These are phyloP conservation scores for Amanita exitialis DNA, from an alignment of 768 basidiomycete genomes.

Conservation along the genomic window DNA sequence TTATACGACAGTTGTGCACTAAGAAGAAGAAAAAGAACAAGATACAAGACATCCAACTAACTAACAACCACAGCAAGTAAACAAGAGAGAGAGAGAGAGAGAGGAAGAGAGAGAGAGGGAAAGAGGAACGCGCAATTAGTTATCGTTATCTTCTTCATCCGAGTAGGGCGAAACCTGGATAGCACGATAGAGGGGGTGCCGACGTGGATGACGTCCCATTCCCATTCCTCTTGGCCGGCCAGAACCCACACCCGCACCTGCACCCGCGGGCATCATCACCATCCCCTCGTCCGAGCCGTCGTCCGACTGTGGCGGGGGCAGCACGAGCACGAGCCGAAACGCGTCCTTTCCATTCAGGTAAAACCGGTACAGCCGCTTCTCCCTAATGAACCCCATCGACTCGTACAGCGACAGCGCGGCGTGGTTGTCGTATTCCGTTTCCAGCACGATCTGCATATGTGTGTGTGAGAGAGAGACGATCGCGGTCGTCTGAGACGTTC, in stretches of 20 bases:
- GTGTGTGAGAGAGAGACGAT: too few relatives aligned
- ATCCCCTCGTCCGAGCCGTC: constrained; percentile 8
- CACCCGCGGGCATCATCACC: too few relatives aligned
- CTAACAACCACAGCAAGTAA: too few relatives aligned
- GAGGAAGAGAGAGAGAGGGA: too few relatives aligned
- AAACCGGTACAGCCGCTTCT: constrained; percentile 90
- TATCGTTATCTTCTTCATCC: constrained; percentile 5
- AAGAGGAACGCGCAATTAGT: not conserved
- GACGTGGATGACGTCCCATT: not conserved
- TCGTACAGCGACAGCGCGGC: constrained; percentile 86
- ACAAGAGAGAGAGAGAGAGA: too few relatives aligned
- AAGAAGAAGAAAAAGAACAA: too few relatives aligned
- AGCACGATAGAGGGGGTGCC: constrained; percentile 4
- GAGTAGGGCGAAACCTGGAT: constrained; percentile 8
- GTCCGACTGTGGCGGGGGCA: constrained; percentile 33
- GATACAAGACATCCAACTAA: too few relatives aligned
- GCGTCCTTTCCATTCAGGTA: constrained; percentile 98
- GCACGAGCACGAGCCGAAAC: constrained; percentile 65
- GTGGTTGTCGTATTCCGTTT: constrained; percentile 91
- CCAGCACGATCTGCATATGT: constrained; percentile 74
- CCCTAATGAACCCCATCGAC: constrained; percentile 88
- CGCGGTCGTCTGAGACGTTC: too few relatives aligned
- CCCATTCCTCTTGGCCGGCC: too few relatives aligned
- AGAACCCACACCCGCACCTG: too few relatives aligned
- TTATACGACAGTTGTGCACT: too few relatives aligned